Evolutionary conservation across 2,329 filamentous ascomycete genomes (phyloP).

Genomic region (Aspergillus chevalieri): DNA sequence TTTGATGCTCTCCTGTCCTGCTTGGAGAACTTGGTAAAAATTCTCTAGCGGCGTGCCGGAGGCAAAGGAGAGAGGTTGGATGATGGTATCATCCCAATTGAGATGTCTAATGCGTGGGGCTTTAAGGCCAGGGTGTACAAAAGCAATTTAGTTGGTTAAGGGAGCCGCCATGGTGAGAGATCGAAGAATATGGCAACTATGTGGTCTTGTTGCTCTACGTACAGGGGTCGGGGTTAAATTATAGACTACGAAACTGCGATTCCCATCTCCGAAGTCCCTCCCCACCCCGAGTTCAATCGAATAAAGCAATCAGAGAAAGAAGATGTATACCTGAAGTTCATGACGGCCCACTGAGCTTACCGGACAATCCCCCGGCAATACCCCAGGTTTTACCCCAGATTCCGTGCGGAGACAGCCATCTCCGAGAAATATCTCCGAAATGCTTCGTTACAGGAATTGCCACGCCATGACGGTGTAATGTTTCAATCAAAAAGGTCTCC

Average conservation of each 20-base stretch:
- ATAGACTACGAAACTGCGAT: background rate
- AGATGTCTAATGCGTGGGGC: background rate
- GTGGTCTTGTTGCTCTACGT: background rate
- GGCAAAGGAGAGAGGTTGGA: background rate
- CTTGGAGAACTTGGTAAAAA: background rate
- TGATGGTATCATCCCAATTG: background rate
- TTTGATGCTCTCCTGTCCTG: background rate
- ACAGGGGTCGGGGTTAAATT: background rate
- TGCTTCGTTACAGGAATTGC: too few relatives aligned
- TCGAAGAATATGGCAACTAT: background rate
- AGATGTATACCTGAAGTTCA: background rate
- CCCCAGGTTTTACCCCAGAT: background rate
- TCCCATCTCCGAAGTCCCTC: background rate
- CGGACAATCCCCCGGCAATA: too few relatives aligned
- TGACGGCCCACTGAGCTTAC: too few relatives aligned
- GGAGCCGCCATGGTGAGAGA: background rate
- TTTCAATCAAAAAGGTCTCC: background rate
- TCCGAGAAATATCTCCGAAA: too few relatives aligned
- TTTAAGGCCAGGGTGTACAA: background rate
- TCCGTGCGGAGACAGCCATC: background rate
- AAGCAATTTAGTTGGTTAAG: background rate
- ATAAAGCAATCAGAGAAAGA: background rate
- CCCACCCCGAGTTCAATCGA: background rate
- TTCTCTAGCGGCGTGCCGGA: background rate
- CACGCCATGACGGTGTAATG: too few relatives aligned